Conservation (phyloP, 2,329 filamentous ascomycete genomes). For the Arthrobotrys pseudoclavata region DNA sequence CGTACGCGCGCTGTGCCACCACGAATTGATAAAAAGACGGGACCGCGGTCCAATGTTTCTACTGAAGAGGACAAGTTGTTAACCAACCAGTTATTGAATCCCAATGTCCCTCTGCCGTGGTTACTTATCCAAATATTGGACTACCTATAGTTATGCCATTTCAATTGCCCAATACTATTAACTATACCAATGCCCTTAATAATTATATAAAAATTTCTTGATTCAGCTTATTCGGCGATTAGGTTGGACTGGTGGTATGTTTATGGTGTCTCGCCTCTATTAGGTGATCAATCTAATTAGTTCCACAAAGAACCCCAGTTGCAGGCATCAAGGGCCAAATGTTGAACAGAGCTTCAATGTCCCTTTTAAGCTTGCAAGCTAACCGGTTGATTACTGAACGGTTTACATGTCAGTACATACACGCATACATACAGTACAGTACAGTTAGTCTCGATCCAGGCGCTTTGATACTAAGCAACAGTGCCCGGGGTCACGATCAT, state of each 20-base stretch:
- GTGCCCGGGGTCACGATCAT: too few species aligned
- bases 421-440: not conserved
- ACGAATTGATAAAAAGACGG: not conserved
- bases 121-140: not conserved
- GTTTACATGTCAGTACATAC: too few species aligned
- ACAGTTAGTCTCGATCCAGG: not conserved
- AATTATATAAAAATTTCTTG: too few species aligned
- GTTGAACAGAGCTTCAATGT: not conserved
- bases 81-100: not conserved
- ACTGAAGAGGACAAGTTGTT: not conserved
- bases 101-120: not conserved
- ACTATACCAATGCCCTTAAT: not conserved
- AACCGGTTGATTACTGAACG: not conserved
- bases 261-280: not conserved
- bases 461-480: too few species aligned
- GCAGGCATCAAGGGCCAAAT: not conserved
- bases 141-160: too few species aligned
- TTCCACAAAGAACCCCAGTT: not conserved
- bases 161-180: too few species aligned
- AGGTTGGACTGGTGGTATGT: not conserved
- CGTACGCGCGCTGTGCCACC: not conserved
- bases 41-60: not conserved
- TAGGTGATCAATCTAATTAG: not conserved
- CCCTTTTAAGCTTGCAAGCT: not conserved
- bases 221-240: not conserved